Evolutionary conservation across 495 filamentous ascomycete species (phyloP).

Genomic region (Xeromyces bisporus): DNA sequence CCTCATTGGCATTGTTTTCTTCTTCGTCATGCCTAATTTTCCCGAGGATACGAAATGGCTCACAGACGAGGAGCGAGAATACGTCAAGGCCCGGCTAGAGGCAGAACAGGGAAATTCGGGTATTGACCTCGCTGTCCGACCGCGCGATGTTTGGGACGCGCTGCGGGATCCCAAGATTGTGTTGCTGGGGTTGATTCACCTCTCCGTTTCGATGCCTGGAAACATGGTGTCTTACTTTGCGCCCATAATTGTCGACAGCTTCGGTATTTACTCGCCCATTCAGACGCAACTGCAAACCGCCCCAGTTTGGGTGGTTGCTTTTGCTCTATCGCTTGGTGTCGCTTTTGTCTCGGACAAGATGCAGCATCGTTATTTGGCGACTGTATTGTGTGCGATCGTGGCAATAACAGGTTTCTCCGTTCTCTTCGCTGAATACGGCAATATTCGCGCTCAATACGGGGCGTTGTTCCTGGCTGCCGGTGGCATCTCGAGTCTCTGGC

Average conservation of each 20-base stretch:
- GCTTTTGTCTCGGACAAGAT: constrained; percentile 14
- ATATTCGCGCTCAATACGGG: constrained; percentile 36
- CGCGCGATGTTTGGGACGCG: constrained; percentile 2
- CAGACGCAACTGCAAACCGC: constrained; percentile 33
- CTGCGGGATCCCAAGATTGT: constrained; percentile 10
- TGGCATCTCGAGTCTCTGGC: constrained; percentile 14
- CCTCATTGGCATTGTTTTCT: constrained; percentile 11
- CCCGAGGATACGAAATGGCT: constrained; percentile 16
- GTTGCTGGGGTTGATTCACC: constrained; percentile 11
- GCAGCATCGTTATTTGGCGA: constrained; percentile 17
- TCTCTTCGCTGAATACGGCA: constrained; percentile 37
- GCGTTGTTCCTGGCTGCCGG: constrained; percentile 43
- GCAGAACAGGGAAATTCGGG: constrained; percentile 1
- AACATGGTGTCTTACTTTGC: constrained; percentile 14
- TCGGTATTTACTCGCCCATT: constrained; percentile 22
- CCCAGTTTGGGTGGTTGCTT: constrained; percentile 26
- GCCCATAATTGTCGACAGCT: constrained; percentile 24
- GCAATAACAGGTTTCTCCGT: constrained; percentile 42
- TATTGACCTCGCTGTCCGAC: not conserved
- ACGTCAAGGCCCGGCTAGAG: constrained; percentile 4
- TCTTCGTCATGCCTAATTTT: constrained; percentile 17
- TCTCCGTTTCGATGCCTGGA: constrained; percentile 10
- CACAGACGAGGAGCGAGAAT: constrained; percentile 8
- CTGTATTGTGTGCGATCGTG: constrained; percentile 29
- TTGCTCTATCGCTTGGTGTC: constrained; percentile 40